A percentile compares a stretch with the other conserved stretches of the same genome.
Evolutionary conservation across 441 rosid species (phyloP).

Genomic region (Eutrema salsugineum): DNA sequence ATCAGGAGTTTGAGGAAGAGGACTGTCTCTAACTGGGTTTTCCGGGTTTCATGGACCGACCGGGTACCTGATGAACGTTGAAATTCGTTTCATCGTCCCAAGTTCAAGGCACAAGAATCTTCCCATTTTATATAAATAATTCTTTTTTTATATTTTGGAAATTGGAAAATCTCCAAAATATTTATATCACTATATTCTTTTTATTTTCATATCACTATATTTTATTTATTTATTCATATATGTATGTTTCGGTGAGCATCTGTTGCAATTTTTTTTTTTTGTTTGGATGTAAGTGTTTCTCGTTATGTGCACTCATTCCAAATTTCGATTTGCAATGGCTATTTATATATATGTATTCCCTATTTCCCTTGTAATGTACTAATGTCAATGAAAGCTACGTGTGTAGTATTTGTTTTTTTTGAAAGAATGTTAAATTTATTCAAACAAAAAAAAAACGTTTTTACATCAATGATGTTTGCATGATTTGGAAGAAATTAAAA

Average conservation of each 20-base stretch:
- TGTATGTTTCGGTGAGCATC: background rate
- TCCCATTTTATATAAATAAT: background rate
- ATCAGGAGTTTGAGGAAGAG: slow-evolving; percentile 43
- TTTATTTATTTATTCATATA: background rate
- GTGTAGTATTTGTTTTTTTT: no score
- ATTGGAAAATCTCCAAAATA: slow-evolving; percentile 9
- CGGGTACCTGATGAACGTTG: slow-evolving; percentile 68
- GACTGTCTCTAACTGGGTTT: slow-evolving; percentile 67
- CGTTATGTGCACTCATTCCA: slow-evolving; percentile 16
- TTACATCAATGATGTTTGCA: no score
- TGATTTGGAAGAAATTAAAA: no score
- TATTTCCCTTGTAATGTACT: no score
- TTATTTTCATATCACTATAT: background rate
- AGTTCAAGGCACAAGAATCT: background rate
- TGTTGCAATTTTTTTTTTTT: slow-evolving; percentile 3
- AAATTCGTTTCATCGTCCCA: slow-evolving; percentile 38
- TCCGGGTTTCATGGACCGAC: slow-evolving; percentile 65
- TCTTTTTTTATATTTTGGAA: slow-evolving; percentile 10
- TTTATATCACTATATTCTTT: background rate
- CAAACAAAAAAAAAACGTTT: no score
- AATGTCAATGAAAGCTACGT: background rate
- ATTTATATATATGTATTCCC: background rate
- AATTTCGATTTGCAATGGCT: slow-evolving; percentile 16
- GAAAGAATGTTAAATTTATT: no score
- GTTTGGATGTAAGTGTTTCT: background rate